phyloP scores from a whole-genome alignment of 2,329 filamentous ascomycete genomes.

The Colletotrichum tofieldiae region DNA sequence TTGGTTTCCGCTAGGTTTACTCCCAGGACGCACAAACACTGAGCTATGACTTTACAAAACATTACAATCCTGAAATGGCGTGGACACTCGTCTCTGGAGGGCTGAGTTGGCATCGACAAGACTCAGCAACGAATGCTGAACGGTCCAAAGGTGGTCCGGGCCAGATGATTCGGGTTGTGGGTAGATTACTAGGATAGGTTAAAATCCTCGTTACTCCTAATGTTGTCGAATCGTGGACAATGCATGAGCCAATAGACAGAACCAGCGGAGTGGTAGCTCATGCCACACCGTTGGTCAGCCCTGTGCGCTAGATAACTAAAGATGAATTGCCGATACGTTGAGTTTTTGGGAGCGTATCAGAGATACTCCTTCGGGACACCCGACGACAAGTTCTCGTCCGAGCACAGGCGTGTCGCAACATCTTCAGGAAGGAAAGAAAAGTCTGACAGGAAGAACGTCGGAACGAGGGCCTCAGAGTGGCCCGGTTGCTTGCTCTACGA shows the following conservation, averaged over 20 bases:
- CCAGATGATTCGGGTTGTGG: neutral
- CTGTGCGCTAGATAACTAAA: neutral
- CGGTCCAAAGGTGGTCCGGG: too few species aligned
- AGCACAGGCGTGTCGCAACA: slow-evolving; percentile 20
- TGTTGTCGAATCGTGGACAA: slow-evolving; percentile 9
- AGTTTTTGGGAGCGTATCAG: slow-evolving; percentile 23
- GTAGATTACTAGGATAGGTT: neutral
- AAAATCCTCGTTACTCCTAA: neutral
- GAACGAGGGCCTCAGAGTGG: slow-evolving; percentile 14
- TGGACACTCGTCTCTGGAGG: neutral
- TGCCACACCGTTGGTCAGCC: neutral
- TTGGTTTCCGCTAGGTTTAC: neutral
- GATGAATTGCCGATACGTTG: slow-evolving; percentile 20
- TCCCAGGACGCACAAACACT: slow-evolving; percentile 15
- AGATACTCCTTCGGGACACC: slow-evolving; percentile 2
- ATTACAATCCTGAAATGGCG: slow-evolving; percentile 51
- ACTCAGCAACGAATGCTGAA: neutral
- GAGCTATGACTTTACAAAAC: slow-evolving; percentile 61
- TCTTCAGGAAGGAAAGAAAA: neutral
- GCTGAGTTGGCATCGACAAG: neutral
- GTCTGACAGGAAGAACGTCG: slow-evolving; percentile 16
- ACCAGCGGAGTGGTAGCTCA: slow-evolving; percentile 9
- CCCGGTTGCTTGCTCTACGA: neutral
- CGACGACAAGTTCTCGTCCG: slow-evolving; percentile 8
- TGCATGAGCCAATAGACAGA: slow-evolving; percentile 20